Conservation (phyloP, 768 basidiomycete genomes). For the Suillus subluteus region DNA sequence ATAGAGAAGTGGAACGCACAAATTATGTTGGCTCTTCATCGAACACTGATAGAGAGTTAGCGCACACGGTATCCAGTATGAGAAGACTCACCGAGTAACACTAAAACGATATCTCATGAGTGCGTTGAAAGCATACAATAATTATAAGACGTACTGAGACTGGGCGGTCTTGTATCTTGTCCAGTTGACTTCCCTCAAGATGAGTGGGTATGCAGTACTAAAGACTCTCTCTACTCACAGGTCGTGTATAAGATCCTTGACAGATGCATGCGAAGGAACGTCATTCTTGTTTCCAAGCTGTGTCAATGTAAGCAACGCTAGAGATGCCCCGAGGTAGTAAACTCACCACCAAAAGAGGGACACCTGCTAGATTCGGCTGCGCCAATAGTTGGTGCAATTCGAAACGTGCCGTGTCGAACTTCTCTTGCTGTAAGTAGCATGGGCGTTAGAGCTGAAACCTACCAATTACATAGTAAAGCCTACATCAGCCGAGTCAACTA, state of each 20-base stretch:
- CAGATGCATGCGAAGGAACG: conserved; percentile 69
- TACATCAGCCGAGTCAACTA: conserved; percentile 92
- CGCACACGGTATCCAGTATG: conserved; percentile 7
- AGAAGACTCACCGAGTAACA: conserved; percentile 76
- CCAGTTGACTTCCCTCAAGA: conserved; percentile 57
- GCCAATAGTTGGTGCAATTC: conserved; percentile 81
- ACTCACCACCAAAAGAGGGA: conserved; percentile 83
- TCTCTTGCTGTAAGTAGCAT: conserved; percentile 57
- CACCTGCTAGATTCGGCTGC: conserved; percentile 65
- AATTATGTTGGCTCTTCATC: conserved; percentile 94
- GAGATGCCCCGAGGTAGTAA: background rate
- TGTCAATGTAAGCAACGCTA: background rate
- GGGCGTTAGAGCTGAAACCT: conserved; percentile 10
- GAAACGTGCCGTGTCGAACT: conserved; percentile 81
- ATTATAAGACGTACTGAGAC: conserved; percentile 70
- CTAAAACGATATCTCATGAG: conserved; percentile 37
- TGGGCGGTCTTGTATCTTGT: conserved; percentile 77
- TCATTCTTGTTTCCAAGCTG: conserved; percentile 96
- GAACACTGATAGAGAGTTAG: conserved; percentile 65
- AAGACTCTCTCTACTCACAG: conserved; percentile 51
- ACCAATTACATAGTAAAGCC: conserved; percentile 29
- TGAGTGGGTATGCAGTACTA: conserved; percentile 1
- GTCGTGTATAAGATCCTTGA: conserved; percentile 81
- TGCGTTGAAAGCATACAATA: conserved; percentile 8
- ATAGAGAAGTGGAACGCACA: conserved; percentile 49